These are phyloP conservation scores for Trichoderma oligosporum DNA, from an alignment of 2,329 filamentous ascomycete species.

Conservation along the genomic window DNA sequence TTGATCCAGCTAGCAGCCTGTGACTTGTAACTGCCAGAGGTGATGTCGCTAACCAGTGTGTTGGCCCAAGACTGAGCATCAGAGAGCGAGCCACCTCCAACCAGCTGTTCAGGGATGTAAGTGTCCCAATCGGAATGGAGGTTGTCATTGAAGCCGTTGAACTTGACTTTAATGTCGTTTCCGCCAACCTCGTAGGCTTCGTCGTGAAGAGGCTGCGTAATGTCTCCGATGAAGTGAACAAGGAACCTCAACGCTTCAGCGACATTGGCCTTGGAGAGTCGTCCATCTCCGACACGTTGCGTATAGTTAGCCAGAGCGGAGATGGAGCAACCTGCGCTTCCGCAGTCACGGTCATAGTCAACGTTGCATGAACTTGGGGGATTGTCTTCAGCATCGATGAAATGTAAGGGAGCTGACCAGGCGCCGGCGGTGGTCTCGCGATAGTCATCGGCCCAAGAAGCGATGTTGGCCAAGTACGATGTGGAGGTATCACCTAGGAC, in stretches of 20 bases:
- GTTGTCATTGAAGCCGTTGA: constrained; percentile 50
- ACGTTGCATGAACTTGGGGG: constrained; percentile 30
- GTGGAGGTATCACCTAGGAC: constrained; percentile 41
- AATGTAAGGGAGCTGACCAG: constrained; percentile 47
- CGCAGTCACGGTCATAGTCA: constrained; percentile 42
- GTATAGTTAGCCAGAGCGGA: constrained; percentile 30
- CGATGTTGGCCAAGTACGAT: constrained; percentile 47
- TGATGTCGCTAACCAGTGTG: constrained; percentile 34
- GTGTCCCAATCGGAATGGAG: constrained; percentile 61
- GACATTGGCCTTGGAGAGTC: constrained; percentile 20
- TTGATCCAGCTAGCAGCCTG: constrained; percentile 35
- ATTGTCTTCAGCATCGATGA: constrained; percentile 47
- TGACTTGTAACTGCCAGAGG: constrained; percentile 36
- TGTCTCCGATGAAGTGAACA: constrained; percentile 53
- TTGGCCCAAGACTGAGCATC: constrained; percentile 40
- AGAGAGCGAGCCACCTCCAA: constrained; percentile 35
- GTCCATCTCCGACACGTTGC: constrained; percentile 23
- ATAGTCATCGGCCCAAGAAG: constrained; percentile 44
- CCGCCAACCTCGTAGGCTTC: constrained; percentile 52
- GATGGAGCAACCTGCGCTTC: constrained; percentile 27
- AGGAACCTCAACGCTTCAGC: constrained; percentile 28
- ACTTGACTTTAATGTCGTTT: constrained; percentile 50
- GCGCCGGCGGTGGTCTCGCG: constrained; percentile 43
- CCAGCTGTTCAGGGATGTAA: constrained; percentile 48
- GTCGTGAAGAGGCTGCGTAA: constrained; percentile 53